These are phyloP conservation scores for Aphanomyces euteiches DNA, from an alignment of 352 stramenopile species.

Conservation along the genomic window DNA sequence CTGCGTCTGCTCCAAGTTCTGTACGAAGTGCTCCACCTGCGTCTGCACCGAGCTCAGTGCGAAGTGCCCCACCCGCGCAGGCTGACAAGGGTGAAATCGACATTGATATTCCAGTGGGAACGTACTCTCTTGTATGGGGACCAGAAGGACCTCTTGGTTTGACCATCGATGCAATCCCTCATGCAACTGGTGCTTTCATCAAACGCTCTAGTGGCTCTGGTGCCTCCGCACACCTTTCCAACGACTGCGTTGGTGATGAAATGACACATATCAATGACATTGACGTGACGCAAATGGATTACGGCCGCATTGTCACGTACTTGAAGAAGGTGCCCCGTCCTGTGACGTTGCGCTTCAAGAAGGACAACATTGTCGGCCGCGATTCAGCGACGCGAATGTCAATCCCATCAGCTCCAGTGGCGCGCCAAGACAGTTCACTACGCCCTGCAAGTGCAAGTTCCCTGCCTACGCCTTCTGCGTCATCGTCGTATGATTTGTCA, in stretches of 20 bases:
- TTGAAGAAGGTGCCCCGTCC: constrained; percentile 74
- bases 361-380: constrained; percentile 32
- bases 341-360: constrained; percentile 73
- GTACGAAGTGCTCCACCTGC: constrained; percentile 24
- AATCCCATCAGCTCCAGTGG: constrained; percentile 39
- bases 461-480: background rate
- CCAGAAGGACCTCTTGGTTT: constrained; percentile 58
- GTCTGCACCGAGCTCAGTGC: background rate
- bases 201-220: constrained; percentile 73
- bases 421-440: background rate
- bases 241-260: constrained; percentile 77
- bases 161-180: constrained; percentile 72
- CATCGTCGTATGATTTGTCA: constrained; percentile 61
- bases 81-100: constrained; percentile 18
- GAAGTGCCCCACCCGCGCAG: background rate
- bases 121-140: constrained; percentile 79
- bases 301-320: constrained; percentile 73
- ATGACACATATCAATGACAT: constrained; percentile 85
- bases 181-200: constrained; percentile 63
- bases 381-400: constrained; percentile 25
- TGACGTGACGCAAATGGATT: constrained; percentile 64
- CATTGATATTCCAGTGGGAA: constrained; percentile 20
- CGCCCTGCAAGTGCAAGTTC: background rate
- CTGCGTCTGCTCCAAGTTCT: constrained; percentile 17
- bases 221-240: constrained; percentile 64